Evolutionary conservation across 2,329 filamentous ascomycete species (phyloP).

Genomic region (Sphaceloma murrayae): DNA sequence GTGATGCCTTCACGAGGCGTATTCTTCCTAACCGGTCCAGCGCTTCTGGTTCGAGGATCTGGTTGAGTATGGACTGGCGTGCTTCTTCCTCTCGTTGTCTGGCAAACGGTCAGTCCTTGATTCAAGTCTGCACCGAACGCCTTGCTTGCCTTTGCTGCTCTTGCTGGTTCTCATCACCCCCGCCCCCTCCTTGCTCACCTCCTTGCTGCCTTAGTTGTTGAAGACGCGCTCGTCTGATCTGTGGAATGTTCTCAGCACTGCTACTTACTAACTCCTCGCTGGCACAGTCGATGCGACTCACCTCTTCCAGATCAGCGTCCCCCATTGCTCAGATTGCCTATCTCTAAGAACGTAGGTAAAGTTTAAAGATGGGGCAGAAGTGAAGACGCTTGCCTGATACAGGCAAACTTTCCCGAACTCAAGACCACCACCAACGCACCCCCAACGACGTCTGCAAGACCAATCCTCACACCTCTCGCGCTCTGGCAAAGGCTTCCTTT

Average conservation of each 20-base stretch:
- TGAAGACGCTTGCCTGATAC: background rate
- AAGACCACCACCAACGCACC: too few species aligned
- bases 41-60: constrained; percentile 91
- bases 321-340: too few species aligned
- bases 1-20: constrained; percentile 85
- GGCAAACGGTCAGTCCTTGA: constrained; percentile 1
- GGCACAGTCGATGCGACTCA: constrained; percentile 23
- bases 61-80: constrained; percentile 66
- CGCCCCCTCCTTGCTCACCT: constrained; percentile 42
- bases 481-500: too few species aligned
- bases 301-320: constrained; percentile 57
- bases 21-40: constrained; percentile 90
- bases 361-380: background rate
- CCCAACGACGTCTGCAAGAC: too few species aligned
- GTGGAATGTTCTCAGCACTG: constrained; percentile 18
- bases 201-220: constrained; percentile 75
- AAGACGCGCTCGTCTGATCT: constrained; percentile 87
- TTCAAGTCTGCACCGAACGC: background rate
- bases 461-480: too few species aligned
- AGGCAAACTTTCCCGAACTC: background rate
- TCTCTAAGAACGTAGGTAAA: too few species aligned
- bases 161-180: constrained; percentile 39
- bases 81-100: constrained; percentile 51
- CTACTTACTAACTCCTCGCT: background rate
- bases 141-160: constrained; percentile 40